These are phyloP conservation scores for Musa beccarii DNA, from an alignment of 176 grass and related monocot genomes.

Conservation along the genomic window DNA sequence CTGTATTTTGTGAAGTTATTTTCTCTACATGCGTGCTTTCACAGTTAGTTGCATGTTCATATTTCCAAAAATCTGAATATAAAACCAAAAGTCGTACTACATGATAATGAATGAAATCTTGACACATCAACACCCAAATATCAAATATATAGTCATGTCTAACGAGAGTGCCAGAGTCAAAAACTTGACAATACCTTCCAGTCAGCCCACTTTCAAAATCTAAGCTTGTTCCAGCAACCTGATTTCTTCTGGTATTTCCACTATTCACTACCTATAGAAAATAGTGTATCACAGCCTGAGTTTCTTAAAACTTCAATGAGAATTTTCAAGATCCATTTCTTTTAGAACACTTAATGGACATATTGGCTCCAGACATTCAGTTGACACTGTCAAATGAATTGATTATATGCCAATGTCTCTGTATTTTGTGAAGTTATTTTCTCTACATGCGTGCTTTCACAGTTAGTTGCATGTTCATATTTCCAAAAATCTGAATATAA, in stretches of 20 bases:
- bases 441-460: background rate
- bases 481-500: too few relatives aligned
- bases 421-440: background rate
- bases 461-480: background rate
- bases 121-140: too few relatives aligned
- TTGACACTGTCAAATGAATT: background rate
- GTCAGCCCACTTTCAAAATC: constrained; percentile 40
- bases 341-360: background rate
- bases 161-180: background rate
- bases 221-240: constrained; percentile 22
- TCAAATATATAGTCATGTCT: background rate
- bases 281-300: constrained; percentile 13
- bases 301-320: background rate
- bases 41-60: background rate
- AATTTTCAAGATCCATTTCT: constrained; percentile 2
- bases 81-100: too few relatives aligned
- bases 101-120: too few relatives aligned
- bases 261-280: constrained; percentile 30
- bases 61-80: too few relatives aligned
- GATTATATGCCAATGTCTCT: background rate
- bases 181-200: constrained; percentile 30
- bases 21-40: background rate
- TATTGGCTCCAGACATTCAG: background rate
- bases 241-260: constrained; percentile 32
- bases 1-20: background rate